Percentiles rank a stretch among this genome's conserved stretches.
phyloP scores from a whole-genome alignment of 495 filamentous ascomycete species.

The Tirmania nivea region DNA sequence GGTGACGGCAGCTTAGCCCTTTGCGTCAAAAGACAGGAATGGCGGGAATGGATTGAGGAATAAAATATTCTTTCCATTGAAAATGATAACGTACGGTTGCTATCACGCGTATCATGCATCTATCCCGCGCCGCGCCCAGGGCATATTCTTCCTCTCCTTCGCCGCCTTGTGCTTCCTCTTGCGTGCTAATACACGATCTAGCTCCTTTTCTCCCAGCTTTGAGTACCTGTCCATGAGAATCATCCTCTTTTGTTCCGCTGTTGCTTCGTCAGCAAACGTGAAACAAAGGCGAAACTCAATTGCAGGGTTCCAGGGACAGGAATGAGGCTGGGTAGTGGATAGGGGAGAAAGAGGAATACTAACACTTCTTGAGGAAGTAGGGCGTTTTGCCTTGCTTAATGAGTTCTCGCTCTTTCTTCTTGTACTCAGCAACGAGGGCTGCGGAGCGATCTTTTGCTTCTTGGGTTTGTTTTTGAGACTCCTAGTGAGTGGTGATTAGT shows the following conservation, averaged over 20 bases:
- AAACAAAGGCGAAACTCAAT: not conserved
- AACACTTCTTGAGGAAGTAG: constrained; percentile 63
- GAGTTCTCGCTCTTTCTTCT: constrained; percentile 59
- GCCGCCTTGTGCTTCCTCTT: constrained; percentile 37
- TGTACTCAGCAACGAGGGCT: constrained; percentile 46
- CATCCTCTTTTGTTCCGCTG: constrained; percentile 63
- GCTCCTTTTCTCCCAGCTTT: constrained; percentile 58
- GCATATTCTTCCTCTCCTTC: constrained; percentile 17
- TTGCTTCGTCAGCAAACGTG: not conserved
- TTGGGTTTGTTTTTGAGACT: constrained; percentile 46
- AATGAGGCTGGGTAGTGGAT: not conserved
- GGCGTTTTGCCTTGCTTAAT: constrained; percentile 77
- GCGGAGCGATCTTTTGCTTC: constrained; percentile 41
- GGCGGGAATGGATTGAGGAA: too few relatives aligned
- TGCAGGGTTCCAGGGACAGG: constrained; percentile 1
- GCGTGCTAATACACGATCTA: constrained; percentile 58
- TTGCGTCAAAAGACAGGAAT: too few relatives aligned
- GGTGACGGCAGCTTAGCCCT: too few relatives aligned
- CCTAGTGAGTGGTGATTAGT: constrained; percentile 1
- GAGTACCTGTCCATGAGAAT: constrained; percentile 56
- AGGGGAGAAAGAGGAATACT: not conserved
- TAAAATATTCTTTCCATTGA: too few relatives aligned
- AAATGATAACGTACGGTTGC: too few relatives aligned
- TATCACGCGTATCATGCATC: too few relatives aligned
- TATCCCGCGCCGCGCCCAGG: constrained; percentile 3